Percentiles rank a stretch among this genome's conserved stretches.
Conservation (phyloP, 352 stramenopile species). For the Phytophthora brassicae region DNA sequence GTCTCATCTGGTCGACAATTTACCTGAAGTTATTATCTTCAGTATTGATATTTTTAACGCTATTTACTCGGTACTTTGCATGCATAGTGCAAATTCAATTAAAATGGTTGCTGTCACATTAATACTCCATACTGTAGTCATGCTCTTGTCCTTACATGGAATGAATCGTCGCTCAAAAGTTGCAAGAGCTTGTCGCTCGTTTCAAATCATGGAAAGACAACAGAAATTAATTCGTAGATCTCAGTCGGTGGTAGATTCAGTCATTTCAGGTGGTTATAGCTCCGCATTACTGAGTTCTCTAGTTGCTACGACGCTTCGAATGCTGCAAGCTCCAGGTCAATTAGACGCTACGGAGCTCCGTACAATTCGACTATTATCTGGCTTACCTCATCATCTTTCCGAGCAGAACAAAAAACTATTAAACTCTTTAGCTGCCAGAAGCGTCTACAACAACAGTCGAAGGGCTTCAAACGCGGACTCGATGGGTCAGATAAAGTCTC, state of each 20-base stretch:
- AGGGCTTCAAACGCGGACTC: background rate
- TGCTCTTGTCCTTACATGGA: conserved; percentile 24
- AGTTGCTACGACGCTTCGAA: conserved; percentile 13
- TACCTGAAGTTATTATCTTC: conserved; percentile 31
- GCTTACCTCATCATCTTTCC: conserved; percentile 23
- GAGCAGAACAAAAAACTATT: conserved; percentile 15
- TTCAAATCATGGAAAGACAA: conserved; percentile 26
- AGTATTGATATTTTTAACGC: conserved; percentile 34
- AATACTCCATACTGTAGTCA: conserved; percentile 16
- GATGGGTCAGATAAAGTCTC: conserved; percentile 21
- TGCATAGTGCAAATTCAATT: conserved; percentile 21
- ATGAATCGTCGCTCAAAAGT: conserved; percentile 25
- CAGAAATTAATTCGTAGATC: conserved; percentile 13
- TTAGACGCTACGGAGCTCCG: conserved; percentile 19
- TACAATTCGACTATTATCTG: conserved; percentile 30
- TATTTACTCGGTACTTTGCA: conserved; percentile 28
- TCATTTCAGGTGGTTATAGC: conserved; percentile 8
- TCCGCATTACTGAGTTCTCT: conserved; percentile 23
- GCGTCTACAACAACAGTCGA: conserved; percentile 32
- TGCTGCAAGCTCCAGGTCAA: conserved; percentile 29
- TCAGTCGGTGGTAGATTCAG: conserved; percentile 17
- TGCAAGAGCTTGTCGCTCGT: conserved; percentile 21
- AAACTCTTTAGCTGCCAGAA: conserved; percentile 13
- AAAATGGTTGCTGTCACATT: conserved; percentile 23
- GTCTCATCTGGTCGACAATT: conserved; percentile 21